Evolutionary conservation across 352 stramenopile species (phyloP).

Genomic region (Globisporangium acanthophoron): DNA sequence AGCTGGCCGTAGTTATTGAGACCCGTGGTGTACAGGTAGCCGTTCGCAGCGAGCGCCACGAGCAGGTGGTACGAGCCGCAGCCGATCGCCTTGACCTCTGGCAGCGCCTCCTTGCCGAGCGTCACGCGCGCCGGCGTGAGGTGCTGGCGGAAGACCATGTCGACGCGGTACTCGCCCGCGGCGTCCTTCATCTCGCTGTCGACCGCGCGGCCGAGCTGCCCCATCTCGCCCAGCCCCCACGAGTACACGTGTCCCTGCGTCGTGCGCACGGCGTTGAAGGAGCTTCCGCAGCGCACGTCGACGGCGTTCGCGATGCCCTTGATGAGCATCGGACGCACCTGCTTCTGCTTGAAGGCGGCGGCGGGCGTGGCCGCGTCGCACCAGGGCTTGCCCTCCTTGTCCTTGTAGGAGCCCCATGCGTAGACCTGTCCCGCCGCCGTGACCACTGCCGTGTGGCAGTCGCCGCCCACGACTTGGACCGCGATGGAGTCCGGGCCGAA

Average conservation of each 20-base stretch:
- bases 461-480: constrained; percentile 87
- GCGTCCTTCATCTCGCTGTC: constrained; percentile 60
- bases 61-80: constrained; percentile 88
- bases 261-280: constrained; percentile 83
- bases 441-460: constrained; percentile 92
- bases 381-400: constrained; percentile 95
- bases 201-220: constrained; percentile 73
- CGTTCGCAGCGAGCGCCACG: constrained; percentile 51
- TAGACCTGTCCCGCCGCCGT: constrained; percentile 88
- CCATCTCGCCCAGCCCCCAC: constrained; percentile 90
- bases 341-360: constrained; percentile 80
- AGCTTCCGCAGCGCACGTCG: constrained; percentile 77
- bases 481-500: constrained; percentile 42
- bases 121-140: constrained; percentile 69
- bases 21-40: constrained; percentile 89
- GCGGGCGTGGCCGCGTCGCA: constrained; percentile 65
- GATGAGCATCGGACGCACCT: constrained; percentile 56
- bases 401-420: constrained; percentile 94
- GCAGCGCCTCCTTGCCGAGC: constrained; percentile 41
- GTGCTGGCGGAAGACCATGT: constrained; percentile 77
- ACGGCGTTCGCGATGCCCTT: constrained; percentile 54
- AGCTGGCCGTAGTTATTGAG: constrained; percentile 98
- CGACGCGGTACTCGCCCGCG: constrained; percentile 62
- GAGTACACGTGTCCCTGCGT: constrained; percentile 87
- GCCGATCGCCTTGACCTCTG: constrained; percentile 73